Evolutionary conservation across 495 filamentous ascomycete genomes (phyloP).

Genomic region (Pyronema domesticum): DNA sequence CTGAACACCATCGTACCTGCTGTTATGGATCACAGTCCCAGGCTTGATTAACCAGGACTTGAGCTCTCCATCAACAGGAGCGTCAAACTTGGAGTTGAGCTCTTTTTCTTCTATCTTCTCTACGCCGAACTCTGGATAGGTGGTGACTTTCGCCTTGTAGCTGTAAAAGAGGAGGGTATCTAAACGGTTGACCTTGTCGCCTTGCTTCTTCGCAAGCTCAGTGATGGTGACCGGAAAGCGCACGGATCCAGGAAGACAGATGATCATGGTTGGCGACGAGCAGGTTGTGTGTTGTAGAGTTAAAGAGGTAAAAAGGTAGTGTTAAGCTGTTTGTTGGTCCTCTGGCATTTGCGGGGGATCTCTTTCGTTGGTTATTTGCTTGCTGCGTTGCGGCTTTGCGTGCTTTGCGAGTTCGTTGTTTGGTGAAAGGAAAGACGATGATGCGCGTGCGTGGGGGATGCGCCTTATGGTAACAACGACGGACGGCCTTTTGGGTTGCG

Average conservation of each 20-base stretch:
- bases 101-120: constrained; percentile 48
- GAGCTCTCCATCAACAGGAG: constrained; percentile 61
- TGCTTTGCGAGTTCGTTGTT: no score
- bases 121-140: constrained; percentile 52
- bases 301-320: neutral
- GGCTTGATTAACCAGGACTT: constrained; percentile 54
- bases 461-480: no score
- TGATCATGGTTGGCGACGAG: constrained; percentile 15
- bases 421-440: no score
- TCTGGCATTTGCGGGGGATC: no score
- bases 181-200: constrained; percentile 55
- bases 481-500: no score
- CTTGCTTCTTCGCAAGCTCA: constrained; percentile 57
- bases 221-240: constrained; percentile 93
- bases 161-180: constrained; percentile 67
- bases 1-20: constrained; percentile 21
- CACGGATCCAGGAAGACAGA: constrained; percentile 29
- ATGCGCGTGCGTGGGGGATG: no score
- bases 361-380: no score
- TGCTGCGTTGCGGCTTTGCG: no score
- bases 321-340: no score
- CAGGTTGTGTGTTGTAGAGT: neutral
- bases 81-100: constrained; percentile 61
- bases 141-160: constrained; percentile 57
- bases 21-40: constrained; percentile 47